Evolutionary conservation across 140 eudicot species (phyloP), one percentile per base, ranked within the genome.

Genomic region (Bidens hawaiensis): DNA sequence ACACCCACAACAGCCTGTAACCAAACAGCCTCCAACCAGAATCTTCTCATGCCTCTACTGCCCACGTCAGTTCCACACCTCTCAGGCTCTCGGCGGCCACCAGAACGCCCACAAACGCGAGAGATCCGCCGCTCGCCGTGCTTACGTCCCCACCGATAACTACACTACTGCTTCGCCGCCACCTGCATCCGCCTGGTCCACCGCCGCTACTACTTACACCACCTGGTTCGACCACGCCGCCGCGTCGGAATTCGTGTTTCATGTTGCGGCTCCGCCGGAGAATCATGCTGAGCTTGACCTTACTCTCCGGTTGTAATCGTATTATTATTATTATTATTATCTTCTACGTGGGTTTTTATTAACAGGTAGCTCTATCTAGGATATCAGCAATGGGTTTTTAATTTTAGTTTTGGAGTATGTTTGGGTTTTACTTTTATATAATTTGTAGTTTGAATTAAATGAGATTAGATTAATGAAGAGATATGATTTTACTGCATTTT

Each of bases 41-140:
- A 56, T 82, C 78, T 88, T 88, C 85, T 49, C 77, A 0, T 88
- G 96, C 57, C 83, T 74, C 38, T 88, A 77, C 80, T 88, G 96
- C 40, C 82, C 86, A 18, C 85, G 94, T 5, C 78, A 82, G 63
- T 88, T 88, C 82, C 75, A 62, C 79, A 82, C 94, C 6, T 88
- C 96, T 31, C 96, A 88, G 45, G 96, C 96, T 0, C 70, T 88
- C 1, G 96, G 96, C 0, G 96, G 96, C 26, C 96, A 88, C 77
- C 96, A 88, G 55, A 88, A 88, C 50, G 96, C 96, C 3, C 96
- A 88, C 82, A 88, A 88, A 45, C 90, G 90, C 2, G 96, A 88
- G 55, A 67, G 96, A 70, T 87, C 96, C 69, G 96, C 96, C 45
- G 82, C 90, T 21, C 76, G 89, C 25, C 52, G 86, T 54, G 41